Evolutionary conservation across 306 rosid genomes (phyloP).

Genomic region (Fragaria vesca): DNA sequence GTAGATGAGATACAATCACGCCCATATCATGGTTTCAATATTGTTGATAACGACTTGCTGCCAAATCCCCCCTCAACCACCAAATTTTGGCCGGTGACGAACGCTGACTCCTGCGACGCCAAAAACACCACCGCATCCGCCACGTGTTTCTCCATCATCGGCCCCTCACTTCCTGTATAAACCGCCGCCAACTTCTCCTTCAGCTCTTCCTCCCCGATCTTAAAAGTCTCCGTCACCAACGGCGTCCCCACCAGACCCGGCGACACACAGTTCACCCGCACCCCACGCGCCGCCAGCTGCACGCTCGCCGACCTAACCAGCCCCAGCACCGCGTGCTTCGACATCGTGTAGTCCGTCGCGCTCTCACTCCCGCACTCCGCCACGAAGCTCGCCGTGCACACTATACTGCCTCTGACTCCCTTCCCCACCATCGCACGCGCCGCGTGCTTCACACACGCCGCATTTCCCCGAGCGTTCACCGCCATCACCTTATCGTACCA

Average conservation of each 20-base stretch:
- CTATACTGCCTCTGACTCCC: conserved; percentile 25
- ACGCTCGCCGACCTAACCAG: conserved; percentile 30
- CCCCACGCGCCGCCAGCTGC: conserved; percentile 29
- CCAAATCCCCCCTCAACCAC: conserved; percentile 27
- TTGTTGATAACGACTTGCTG: too few species aligned
- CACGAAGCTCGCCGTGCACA: conserved; percentile 43
- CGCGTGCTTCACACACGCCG: conserved; percentile 23
- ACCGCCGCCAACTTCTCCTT: neutral
- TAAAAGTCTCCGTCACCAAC: neutral
- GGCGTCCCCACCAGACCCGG: neutral
- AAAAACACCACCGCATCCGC: conserved; percentile 23
- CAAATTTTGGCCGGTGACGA: conserved; percentile 26
- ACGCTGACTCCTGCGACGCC: conserved; percentile 28
- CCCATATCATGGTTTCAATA: neutral
- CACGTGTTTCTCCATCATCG: neutral
- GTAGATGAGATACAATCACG: neutral
- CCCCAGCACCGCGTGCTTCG: conserved; percentile 42
- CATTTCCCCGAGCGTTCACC: conserved; percentile 1
- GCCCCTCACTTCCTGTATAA: neutral
- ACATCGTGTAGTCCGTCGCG: conserved; percentile 23
- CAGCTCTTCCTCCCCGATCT: neutral
- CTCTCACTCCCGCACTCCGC: neutral
- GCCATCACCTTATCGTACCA: neutral
- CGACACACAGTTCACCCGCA: conserved; percentile 34
- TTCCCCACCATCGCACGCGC: conserved; percentile 5